Evolutionary conservation across 2,329 filamentous ascomycete species (phyloP).

Genomic region (Sporothrix brunneoviolacea): DNA sequence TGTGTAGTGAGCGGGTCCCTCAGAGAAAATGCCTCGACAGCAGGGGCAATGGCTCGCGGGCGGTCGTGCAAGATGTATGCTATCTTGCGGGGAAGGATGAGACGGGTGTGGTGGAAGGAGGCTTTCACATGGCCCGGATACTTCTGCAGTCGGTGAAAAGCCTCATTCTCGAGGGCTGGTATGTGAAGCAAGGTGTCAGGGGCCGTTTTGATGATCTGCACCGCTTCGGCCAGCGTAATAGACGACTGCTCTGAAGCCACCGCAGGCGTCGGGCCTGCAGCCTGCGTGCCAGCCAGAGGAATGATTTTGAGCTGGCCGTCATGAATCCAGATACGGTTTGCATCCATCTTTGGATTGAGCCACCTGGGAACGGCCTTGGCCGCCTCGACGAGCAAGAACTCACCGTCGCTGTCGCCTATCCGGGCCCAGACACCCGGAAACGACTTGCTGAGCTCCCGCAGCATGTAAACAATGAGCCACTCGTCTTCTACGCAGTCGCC

Average conservation of each 20-base stretch:
- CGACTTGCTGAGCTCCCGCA: conserved; percentile 70
- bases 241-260: conserved; percentile 28
- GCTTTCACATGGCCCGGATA: conserved; percentile 71
- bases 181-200: conserved; percentile 61
- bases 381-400: conserved; percentile 91
- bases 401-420: conserved; percentile 81
- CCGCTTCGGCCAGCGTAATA: conserved; percentile 59
- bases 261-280: not conserved
- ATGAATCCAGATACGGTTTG: conserved; percentile 85
- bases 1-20: conserved; percentile 73
- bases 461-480: conserved; percentile 88
- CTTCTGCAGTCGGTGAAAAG: conserved; percentile 79
- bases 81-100: conserved; percentile 73
- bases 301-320: conserved; percentile 40
- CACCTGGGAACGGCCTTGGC: conserved; percentile 81
- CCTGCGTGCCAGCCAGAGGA: not conserved
- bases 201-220: conserved; percentile 50
- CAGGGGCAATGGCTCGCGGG: conserved; percentile 71
- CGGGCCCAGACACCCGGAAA: conserved; percentile 74
- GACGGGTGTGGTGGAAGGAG: conserved; percentile 67
- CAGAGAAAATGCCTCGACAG: conserved; percentile 86
- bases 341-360: conserved; percentile 85
- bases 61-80: conserved; percentile 71
- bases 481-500: conserved; percentile 95
- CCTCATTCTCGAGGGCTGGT: conserved; percentile 71